Percentiles rank a stretch among this genome's conserved stretches.
Evolutionary conservation across 495 filamentous ascomycete genomes (phyloP).

Genomic region (Tuber indicum): DNA sequence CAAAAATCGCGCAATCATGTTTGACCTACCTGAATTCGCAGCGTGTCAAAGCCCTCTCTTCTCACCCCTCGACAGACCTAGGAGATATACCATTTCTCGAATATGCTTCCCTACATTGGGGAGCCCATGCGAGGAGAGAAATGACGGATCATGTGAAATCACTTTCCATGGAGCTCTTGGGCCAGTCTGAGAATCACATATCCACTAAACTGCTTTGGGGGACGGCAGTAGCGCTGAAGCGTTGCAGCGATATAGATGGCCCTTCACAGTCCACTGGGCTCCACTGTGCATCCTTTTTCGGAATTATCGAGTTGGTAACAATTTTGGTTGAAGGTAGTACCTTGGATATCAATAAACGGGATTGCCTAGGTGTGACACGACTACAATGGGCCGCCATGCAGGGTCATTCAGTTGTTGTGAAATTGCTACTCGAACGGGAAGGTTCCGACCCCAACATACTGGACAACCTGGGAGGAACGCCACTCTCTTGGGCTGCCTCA

Average conservation of each 20-base stretch:
- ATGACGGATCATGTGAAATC: background rate
- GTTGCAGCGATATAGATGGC: background rate
- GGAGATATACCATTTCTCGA: too few species aligned
- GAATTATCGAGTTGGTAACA: background rate
- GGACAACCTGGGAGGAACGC: background rate
- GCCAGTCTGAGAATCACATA: background rate
- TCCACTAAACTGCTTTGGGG: background rate
- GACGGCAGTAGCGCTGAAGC: background rate
- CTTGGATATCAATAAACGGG: background rate
- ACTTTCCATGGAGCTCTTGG: background rate
- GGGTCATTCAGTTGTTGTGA: conserved; percentile 33
- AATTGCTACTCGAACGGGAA: conserved; percentile 28
- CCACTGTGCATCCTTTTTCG: background rate
- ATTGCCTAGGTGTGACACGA: conserved; percentile 5
- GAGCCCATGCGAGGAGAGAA: too few species aligned
- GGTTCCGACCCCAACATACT: conserved; percentile 16
- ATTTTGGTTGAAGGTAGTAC: background rate
- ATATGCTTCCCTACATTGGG: too few species aligned
- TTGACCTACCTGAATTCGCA: too few species aligned
- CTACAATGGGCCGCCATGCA: conserved; percentile 40
- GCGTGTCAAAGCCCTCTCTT: too few species aligned
- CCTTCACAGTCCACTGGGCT: background rate
- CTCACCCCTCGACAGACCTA: too few species aligned
- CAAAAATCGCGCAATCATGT: too few species aligned
- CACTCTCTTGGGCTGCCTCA: too few species aligned